These are phyloP conservation scores for Delonix regia DNA, from an alignment of 306 rosid genomes.

Conservation along the genomic window DNA sequence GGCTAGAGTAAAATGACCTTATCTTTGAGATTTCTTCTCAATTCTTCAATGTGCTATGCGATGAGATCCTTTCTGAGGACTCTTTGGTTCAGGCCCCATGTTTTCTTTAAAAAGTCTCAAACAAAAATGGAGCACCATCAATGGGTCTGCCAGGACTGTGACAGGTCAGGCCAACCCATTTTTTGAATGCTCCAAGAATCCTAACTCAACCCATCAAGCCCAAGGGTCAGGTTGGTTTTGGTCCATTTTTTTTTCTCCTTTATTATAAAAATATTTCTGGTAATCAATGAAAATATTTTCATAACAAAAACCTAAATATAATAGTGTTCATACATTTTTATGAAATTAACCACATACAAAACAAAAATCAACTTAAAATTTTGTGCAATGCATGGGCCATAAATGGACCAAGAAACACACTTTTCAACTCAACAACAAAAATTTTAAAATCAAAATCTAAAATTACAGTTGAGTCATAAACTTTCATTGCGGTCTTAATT, in stretches of 20 bases:
- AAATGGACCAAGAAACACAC: not conserved
- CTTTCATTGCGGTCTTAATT: not conserved
- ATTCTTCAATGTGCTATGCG: not conserved
- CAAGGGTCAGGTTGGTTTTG: not conserved
- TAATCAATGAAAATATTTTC: not conserved
- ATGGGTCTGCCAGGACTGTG: not conserved
- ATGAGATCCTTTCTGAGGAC: not conserved
- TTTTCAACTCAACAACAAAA: not conserved
- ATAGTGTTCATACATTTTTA: not conserved
- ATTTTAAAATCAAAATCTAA: not conserved
- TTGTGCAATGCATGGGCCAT: not conserved
- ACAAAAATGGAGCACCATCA: not conserved
- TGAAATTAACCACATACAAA: not conserved
- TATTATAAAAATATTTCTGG: too few relatives aligned
- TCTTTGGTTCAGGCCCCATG: not conserved
- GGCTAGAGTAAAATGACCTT: not conserved
- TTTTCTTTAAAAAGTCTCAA: not conserved
- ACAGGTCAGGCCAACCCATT: not conserved
- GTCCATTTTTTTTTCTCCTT: too few relatives aligned
- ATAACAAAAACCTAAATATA: not conserved
- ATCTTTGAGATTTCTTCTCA: not conserved
- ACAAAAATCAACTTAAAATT: not conserved
- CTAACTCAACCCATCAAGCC: not conserved
- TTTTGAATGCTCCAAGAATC: not conserved
- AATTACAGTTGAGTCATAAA: not conserved